phyloP scores from a whole-genome alignment of 345 rosid genomes.

The Melastoma malabathricum region DNA sequence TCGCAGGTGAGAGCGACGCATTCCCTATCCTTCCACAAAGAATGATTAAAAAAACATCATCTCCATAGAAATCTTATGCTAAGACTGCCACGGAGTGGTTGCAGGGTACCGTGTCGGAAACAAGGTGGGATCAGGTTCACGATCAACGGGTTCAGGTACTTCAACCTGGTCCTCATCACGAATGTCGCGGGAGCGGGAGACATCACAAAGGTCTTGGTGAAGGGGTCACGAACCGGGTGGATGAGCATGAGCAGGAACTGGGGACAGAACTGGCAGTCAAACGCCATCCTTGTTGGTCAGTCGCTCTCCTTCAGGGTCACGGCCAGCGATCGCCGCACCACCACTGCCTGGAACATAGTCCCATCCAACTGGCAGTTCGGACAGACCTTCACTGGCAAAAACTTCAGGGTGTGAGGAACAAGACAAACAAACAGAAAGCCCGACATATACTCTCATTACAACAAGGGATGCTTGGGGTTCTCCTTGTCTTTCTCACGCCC shows the following conservation, averaged over 20 bases:
- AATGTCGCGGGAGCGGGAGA: constrained; percentile 71
- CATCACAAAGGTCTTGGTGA: constrained; percentile 34
- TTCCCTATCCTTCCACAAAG: too few species aligned
- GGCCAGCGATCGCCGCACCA: constrained; percentile 33
- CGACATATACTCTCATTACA: background rate
- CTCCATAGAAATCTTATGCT: background rate
- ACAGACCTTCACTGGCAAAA: constrained; percentile 45
- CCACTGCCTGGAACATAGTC: constrained; percentile 33
- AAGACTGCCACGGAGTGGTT: background rate
- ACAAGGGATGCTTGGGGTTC: background rate
- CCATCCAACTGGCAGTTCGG: constrained; percentile 47
- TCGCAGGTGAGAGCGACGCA: constrained; percentile 9
- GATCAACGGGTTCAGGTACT: constrained; percentile 56
- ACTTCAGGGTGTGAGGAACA: constrained; percentile 27
- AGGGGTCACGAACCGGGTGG: constrained; percentile 49
- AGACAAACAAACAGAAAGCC: background rate
- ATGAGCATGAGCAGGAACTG: constrained; percentile 52
- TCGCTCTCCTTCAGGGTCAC: constrained; percentile 37
- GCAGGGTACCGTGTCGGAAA: constrained; percentile 49
- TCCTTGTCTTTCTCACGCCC: background rate
- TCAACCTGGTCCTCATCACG: constrained; percentile 49
- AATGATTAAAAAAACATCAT: too few species aligned
- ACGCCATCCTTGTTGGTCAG: constrained; percentile 41
- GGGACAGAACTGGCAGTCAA: constrained; percentile 78
- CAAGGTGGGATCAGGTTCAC: constrained; percentile 57